These are phyloP conservation scores for Ballota nigra DNA, from an alignment of 257 asterid species.

Conservation along the genomic window DNA sequence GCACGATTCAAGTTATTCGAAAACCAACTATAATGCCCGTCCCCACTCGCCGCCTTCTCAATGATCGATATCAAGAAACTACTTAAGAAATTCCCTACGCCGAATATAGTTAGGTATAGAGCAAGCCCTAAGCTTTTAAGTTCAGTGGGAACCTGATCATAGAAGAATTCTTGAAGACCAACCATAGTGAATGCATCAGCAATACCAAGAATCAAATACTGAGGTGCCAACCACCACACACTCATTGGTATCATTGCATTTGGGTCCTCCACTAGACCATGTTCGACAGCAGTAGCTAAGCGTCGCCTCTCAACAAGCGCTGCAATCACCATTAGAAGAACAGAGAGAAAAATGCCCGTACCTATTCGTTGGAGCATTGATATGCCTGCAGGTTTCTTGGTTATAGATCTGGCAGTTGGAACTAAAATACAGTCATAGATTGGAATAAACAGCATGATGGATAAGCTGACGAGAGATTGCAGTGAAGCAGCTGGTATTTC, in stretches of 20 bases:
- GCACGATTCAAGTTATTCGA: slow-evolving; percentile 29
- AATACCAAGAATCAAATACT: slow-evolving; percentile 31
- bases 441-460: slow-evolving; percentile 28
- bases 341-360: slow-evolving; percentile 24
- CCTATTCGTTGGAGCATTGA: slow-evolving; percentile 47
- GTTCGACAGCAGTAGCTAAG: slow-evolving; percentile 18
- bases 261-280: slow-evolving; percentile 33
- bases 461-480: slow-evolving; percentile 23
- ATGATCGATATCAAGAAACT: slow-evolving; percentile 32
- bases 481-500: slow-evolving; percentile 39
- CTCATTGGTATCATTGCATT: slow-evolving; percentile 41
- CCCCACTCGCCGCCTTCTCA: no score
- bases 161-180: slow-evolving; percentile 13
- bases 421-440: slow-evolving; percentile 47
- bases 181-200: slow-evolving; percentile 33
- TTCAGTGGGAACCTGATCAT: slow-evolving; percentile 40
- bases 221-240: slow-evolving; percentile 57
- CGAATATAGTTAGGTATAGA: slow-evolving; percentile 35
- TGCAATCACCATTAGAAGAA: slow-evolving; percentile 33
- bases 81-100: slow-evolving; percentile 39
- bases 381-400: slow-evolving; percentile 42
- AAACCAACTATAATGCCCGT: no score
- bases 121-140: slow-evolving; percentile 43
- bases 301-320: slow-evolving; percentile 34
- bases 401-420: slow-evolving; percentile 32